Evolutionary conservation across 495 filamentous ascomycete species (phyloP).

Genomic region (Talaromyces proteolyticus): DNA sequence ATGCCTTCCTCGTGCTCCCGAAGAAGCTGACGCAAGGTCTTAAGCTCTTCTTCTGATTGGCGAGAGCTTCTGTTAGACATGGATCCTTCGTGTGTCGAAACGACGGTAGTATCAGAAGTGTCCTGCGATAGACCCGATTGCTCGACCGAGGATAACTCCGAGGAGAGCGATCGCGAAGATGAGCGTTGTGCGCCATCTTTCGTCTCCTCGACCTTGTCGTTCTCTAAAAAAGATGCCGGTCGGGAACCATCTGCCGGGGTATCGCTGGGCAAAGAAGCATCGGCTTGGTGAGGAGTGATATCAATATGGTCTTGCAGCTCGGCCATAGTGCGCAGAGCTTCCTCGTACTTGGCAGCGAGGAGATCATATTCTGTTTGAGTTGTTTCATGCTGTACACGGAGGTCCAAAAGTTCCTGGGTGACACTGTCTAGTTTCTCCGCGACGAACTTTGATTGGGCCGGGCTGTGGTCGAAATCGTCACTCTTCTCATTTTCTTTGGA

Average conservation of each 20-base stretch:
- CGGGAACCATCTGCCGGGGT: conserved; percentile 49
- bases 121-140: conserved; percentile 66
- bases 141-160: conserved; percentile 92
- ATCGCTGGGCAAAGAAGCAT: conserved; percentile 38
- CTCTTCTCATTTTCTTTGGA: conserved; percentile 23
- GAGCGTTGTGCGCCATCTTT: conserved; percentile 74
- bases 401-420: conserved; percentile 85
- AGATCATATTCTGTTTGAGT: conserved; percentile 75
- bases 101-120: conserved; percentile 49
- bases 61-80: conserved; percentile 19
- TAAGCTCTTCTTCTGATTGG: conserved; percentile 51
- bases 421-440: conserved; percentile 90
- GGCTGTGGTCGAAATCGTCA: conserved; percentile 43
- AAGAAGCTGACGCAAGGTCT: conserved; percentile 61
- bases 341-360: conserved; percentile 85
- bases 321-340: conserved; percentile 73
- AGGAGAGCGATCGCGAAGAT: conserved; percentile 91
- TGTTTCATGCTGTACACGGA: conserved; percentile 83
- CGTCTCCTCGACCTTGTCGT: conserved; percentile 66
- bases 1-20: conserved; percentile 73
- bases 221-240: conserved; percentile 90
- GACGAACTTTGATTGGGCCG: conserved; percentile 78
- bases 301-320: conserved; percentile 82
- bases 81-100: conserved; percentile 23
- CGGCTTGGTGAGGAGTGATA: conserved; percentile 68